Evolutionary conservation across 371 early-diverging fungal species (phyloP).

Genomic region (Funneliformis caledonium): DNA sequence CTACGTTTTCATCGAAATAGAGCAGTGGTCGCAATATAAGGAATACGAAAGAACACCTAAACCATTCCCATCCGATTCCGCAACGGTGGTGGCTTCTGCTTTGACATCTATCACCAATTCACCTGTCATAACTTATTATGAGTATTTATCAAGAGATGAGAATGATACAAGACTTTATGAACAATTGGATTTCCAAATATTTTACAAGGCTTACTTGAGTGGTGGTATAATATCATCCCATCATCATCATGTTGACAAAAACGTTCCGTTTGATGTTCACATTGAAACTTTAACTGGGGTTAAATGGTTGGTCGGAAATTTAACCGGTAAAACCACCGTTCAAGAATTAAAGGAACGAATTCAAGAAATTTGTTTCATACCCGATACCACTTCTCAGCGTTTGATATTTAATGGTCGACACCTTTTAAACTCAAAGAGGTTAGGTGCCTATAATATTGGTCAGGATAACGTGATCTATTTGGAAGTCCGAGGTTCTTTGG

Average conservation of each 20-base stretch:
- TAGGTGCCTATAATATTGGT: background rate
- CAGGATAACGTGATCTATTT: background rate
- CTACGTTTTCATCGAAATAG: background rate
- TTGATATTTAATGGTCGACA: slow-evolving; percentile 1
- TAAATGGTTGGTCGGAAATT: background rate
- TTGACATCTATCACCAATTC: background rate
- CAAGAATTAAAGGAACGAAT: slow-evolving; percentile 1
- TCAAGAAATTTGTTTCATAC: background rate
- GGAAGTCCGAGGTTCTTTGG: background rate
- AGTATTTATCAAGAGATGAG: background rate
- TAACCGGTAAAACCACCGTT: background rate
- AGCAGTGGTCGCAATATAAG: slow-evolving; percentile 3
- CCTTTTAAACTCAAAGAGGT: background rate
- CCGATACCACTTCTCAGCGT: background rate
- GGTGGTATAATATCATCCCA: background rate
- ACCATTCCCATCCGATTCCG: background rate
- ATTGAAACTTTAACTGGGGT: background rate
- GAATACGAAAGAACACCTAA: background rate
- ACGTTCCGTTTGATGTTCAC: background rate
- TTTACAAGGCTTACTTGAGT: background rate
- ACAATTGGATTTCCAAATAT: background rate
- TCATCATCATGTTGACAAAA: background rate
- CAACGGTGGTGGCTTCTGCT: background rate
- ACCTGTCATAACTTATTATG: background rate
- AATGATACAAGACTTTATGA: background rate